These are phyloP conservation scores for Tuber brumale DNA, from an alignment of 495 filamentous ascomycete species.

Conservation along the genomic window DNA sequence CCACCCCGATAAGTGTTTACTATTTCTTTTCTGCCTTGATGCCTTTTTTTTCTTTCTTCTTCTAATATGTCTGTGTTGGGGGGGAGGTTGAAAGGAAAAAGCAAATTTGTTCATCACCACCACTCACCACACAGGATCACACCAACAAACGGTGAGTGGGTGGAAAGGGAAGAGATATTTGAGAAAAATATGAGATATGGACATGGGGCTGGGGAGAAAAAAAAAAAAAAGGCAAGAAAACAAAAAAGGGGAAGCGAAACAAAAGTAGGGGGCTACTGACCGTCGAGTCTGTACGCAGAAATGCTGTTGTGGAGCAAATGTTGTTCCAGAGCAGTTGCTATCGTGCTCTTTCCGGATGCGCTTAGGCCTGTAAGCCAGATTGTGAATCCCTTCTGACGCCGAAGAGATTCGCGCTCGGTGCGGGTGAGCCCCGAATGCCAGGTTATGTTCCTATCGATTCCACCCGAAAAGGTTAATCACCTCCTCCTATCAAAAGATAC, in stretches of 20 bases:
- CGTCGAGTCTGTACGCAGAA: conserved; percentile 86
- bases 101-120: not conserved
- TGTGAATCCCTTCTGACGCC: conserved; percentile 82
- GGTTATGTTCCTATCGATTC: conserved; percentile 77
- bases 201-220: not conserved
- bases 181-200: not conserved
- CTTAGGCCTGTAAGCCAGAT: conserved; percentile 97
- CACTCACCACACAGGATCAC: not conserved
- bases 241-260: conserved; percentile 20
- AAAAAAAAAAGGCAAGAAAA: conserved; percentile 11
- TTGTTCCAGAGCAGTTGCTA: conserved; percentile 92
- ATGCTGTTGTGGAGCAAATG: conserved; percentile 79
- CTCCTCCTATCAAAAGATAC: conserved; percentile 2
- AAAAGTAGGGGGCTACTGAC: conserved; percentile 21
- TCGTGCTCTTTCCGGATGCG: conserved; percentile 91
- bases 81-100: not conserved
- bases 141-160: not conserved
- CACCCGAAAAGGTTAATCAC: conserved; percentile 27
- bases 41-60: conserved; percentile 1
- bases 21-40: conserved; percentile 1
- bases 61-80: not conserved
- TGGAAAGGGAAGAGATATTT: not conserved
- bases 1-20: not conserved
- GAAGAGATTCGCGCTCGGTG: conserved; percentile 68
- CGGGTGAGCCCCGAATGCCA: conserved; percentile 90